phyloP scores from a whole-genome alignment of 2,329 filamentous ascomycete species.

The Monosporascus sp. region DNA sequence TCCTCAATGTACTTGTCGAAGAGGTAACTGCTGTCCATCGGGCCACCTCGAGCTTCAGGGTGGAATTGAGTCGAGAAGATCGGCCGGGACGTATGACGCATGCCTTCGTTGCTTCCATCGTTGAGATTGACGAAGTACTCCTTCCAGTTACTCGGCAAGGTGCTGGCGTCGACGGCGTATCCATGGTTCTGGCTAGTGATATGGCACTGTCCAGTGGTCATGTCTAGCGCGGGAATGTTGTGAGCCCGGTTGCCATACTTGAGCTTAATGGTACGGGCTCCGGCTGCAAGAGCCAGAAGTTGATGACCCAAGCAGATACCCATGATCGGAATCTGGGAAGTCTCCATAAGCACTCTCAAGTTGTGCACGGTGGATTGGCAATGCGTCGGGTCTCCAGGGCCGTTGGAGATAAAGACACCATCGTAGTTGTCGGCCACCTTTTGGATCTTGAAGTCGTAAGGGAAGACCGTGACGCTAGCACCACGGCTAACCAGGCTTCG shows the following conservation, averaged over 20 bases:
- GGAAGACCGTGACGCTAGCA: constrained; percentile 89
- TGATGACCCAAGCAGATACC: constrained; percentile 98
- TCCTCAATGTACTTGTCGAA: constrained; percentile 96
- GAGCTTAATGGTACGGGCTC: constrained; percentile 89
- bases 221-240: constrained; percentile 93
- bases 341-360: constrained; percentile 84
- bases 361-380: constrained; percentile 93
- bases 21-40: constrained; percentile 90
- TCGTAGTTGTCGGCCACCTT: constrained; percentile 98
- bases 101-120: constrained; percentile 92
- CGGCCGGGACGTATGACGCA: constrained; percentile 92
- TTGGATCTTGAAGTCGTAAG: constrained; percentile 95
- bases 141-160: constrained; percentile 81
- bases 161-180: constrained; percentile 85
- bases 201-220: constrained; percentile 95
- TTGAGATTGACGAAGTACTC: constrained; percentile 99
- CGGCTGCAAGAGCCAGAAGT: constrained; percentile 82
- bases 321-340: constrained; percentile 87
- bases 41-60: constrained; percentile 94
- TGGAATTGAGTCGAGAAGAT: constrained; percentile 99
- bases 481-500: constrained; percentile 89
- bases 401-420: constrained; percentile 98
- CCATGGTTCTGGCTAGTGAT: constrained; percentile 99
- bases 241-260: constrained; percentile 99
- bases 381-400: constrained; percentile 95